Percentiles rank a stretch among this genome's conserved stretches.
Evolutionary conservation across 495 filamentous ascomycete species (phyloP).

Genomic region (Diplogelasinospora grovesii): DNA sequence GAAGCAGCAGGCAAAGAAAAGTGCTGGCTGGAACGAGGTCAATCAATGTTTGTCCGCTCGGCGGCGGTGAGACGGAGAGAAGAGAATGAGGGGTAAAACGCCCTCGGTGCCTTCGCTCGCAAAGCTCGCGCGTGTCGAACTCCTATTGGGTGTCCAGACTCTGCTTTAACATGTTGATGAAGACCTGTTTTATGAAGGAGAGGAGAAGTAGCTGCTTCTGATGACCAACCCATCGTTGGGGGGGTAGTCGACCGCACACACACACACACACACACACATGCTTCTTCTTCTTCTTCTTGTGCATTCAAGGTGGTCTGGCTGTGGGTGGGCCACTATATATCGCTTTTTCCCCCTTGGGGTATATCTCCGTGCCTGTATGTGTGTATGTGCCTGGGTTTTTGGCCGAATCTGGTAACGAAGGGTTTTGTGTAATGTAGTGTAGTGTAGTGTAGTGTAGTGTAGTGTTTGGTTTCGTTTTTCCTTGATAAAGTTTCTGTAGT

Average conservation of each 20-base stretch:
- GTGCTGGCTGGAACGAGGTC: no score
- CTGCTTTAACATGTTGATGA: constrained; percentile 15
- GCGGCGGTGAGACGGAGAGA: constrained; percentile 4
- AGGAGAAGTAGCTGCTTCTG: neutral
- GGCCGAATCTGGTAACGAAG: constrained; percentile 5
- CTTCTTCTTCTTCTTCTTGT: no score
- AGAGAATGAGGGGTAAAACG: constrained; percentile 5
- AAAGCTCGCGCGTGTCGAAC: neutral
- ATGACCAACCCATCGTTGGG: no score
- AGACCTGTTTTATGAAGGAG: constrained; percentile 1
- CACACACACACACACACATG: no score
- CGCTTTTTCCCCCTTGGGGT: neutral
- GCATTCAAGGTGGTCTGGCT: no score
- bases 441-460: no score
- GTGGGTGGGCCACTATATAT: no score
- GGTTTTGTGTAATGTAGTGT: no score
- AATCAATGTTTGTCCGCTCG: neutral
- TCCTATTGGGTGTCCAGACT: constrained; percentile 7
- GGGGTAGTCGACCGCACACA: neutral
- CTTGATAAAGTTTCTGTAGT: no score
- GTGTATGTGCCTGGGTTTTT: constrained; percentile 1
- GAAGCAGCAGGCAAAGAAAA: no score
- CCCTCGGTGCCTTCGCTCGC: no score
- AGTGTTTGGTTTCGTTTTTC: no score
- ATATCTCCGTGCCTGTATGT: neutral